These are phyloP conservation scores for Malus hybrid DNA, from an alignment of 331 rosid genomes.

Conservation along the genomic window DNA sequence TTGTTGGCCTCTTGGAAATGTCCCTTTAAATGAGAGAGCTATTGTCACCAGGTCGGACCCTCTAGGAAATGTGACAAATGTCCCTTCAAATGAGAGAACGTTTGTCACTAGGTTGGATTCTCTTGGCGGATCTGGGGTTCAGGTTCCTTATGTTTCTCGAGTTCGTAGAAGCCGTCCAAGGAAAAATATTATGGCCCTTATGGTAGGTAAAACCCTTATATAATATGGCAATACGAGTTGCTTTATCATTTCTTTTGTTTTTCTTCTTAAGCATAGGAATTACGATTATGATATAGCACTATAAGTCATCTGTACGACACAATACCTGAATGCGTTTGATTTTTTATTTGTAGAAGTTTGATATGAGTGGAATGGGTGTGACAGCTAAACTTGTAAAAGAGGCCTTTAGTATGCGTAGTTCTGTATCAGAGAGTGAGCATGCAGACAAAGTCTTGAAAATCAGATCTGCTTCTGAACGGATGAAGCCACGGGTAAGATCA, in stretches of 20 bases:
- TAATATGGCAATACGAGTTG: neutral
- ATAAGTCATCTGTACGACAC: slow-evolving; percentile 5
- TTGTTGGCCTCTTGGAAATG: slow-evolving; percentile 37
- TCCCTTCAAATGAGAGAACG: slow-evolving; percentile 45
- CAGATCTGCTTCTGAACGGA: slow-evolving; percentile 36
- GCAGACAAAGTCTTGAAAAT: slow-evolving; percentile 26
- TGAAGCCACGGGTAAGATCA: slow-evolving; percentile 43
- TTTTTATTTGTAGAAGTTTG: slow-evolving; percentile 41
- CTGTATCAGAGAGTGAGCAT: slow-evolving; percentile 29
- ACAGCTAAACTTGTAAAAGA: slow-evolving; percentile 34
- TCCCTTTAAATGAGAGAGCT: slow-evolving; percentile 46
- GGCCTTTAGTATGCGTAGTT: slow-evolving; percentile 29
- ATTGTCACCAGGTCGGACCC: slow-evolving; percentile 62
- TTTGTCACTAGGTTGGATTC: slow-evolving; percentile 62
- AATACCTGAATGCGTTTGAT: slow-evolving; percentile 3
- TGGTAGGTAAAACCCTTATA: slow-evolving; percentile 49
- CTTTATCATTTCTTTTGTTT: neutral
- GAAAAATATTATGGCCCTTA: slow-evolving; percentile 59
- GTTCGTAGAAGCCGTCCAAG: slow-evolving; percentile 95
- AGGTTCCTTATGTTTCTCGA: slow-evolving; percentile 82
- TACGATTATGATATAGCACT: neutral
- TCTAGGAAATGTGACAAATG: slow-evolving; percentile 24
- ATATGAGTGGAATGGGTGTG: slow-evolving; percentile 35
- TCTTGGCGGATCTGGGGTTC: slow-evolving; percentile 75
- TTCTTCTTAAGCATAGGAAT: slow-evolving; percentile 2